phyloP scores from a whole-genome alignment of 306 rosid genomes.

The Castanea mollissima region DNA sequence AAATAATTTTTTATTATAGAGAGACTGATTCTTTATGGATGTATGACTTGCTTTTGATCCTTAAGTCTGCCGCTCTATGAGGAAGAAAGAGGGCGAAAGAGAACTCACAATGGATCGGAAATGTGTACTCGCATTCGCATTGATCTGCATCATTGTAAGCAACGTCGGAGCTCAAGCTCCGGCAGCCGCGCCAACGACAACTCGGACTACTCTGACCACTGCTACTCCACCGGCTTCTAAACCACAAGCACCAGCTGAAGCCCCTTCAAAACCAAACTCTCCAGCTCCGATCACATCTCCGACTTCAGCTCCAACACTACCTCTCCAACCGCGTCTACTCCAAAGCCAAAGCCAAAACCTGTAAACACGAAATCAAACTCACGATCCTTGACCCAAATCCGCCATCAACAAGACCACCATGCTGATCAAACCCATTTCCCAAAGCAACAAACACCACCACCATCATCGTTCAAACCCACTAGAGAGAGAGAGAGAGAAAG shows the following conservation, averaged over 20 bases:
- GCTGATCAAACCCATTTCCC: no score
- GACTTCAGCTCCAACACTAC: conserved; percentile 24
- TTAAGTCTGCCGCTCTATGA: no score
- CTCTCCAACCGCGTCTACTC: conserved; percentile 19
- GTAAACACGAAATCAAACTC: no score
- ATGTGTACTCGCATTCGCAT: conserved; percentile 43
- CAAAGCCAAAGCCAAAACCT: background rate
- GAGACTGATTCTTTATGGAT: no score
- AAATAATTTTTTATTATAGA: no score
- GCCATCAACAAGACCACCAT: no score
- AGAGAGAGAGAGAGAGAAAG: no score
- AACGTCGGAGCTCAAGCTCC: conserved; percentile 86
- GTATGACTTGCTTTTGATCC: no score
- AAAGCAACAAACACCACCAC: no score
- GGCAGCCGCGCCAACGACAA: conserved; percentile 47
- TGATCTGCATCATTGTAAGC: conserved; percentile 67
- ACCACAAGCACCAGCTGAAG: conserved; percentile 32
- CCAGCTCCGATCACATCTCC: conserved; percentile 70
- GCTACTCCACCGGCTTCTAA: conserved; percentile 29
- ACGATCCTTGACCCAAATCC: no score
- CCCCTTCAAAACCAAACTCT: conserved; percentile 53
- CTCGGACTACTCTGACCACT: conserved; percentile 36
- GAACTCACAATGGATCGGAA: conserved; percentile 48
- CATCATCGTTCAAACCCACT: no score
- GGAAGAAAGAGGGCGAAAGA: no score